Percentiles rank a stretch among this genome's conserved stretches.
Evolutionary conservation across 2,329 filamentous ascomycete species (phyloP).

Genomic region (Botrytis fragariae): DNA sequence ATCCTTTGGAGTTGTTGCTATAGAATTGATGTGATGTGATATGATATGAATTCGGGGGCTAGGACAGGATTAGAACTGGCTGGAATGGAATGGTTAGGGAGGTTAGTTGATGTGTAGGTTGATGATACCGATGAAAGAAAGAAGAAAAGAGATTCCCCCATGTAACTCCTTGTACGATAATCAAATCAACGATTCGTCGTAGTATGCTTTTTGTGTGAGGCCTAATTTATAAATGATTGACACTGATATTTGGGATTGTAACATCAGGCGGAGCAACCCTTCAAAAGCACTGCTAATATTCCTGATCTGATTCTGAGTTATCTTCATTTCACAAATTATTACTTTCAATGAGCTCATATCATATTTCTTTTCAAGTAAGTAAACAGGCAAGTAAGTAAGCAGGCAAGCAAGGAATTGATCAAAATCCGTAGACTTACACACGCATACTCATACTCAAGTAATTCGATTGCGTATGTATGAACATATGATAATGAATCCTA

Average conservation of each 20-base stretch:
- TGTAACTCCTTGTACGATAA: constrained; percentile 25
- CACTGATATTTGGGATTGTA: not conserved
- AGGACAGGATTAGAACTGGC: not conserved
- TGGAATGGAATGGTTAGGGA: not conserved
- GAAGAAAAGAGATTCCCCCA: constrained; percentile 29
- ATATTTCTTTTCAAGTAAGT: not conserved
- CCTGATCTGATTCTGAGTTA: not conserved
- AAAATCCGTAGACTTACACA: not conserved
- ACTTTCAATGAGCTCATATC: not conserved
- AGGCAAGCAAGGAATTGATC: not conserved
- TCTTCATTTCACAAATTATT: not conserved
- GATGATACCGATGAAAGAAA: constrained; percentile 23
- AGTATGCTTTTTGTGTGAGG: not conserved
- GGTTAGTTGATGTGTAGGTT: constrained; percentile 14
- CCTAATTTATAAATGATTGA: not conserved
- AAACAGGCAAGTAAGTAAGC: too few species aligned
- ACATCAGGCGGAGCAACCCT: not conserved
- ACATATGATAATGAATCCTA: not conserved
- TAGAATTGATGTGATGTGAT: constrained; percentile 42
- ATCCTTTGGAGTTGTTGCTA: constrained; percentile 90
- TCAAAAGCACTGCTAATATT: not conserved
- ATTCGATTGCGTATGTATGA: not conserved
- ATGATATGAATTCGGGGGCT: constrained; percentile 11
- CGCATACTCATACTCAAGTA: not conserved
- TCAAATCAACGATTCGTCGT: constrained; percentile 6